Evolutionary conservation across 768 basidiomycete genomes (phyloP).

Genomic region (Podaxis pistillaris): DNA sequence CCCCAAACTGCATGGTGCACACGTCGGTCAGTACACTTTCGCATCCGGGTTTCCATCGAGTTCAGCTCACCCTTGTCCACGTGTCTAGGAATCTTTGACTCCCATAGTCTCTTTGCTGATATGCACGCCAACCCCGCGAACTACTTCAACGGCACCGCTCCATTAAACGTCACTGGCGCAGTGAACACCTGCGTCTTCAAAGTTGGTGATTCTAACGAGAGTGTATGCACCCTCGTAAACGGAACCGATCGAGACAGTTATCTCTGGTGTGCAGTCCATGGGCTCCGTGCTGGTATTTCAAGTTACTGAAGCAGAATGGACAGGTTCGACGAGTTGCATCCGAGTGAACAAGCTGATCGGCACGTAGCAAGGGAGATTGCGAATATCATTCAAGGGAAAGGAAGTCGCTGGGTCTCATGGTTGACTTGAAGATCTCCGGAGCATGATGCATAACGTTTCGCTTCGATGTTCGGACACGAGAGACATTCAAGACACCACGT

Average conservation of each 20-base stretch:
- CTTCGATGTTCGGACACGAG: too few species aligned
- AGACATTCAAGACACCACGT: too few species aligned
- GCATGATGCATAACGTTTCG: background rate
- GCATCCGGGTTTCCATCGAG: too few species aligned
- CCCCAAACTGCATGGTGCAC: constrained; percentile 47
- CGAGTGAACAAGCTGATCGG: constrained; percentile 56
- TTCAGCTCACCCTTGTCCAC: background rate
- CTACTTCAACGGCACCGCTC: constrained; percentile 65
- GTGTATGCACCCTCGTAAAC: constrained; percentile 33
- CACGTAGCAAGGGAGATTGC: constrained; percentile 53
- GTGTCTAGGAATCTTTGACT: constrained; percentile 54
- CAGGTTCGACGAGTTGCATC: constrained; percentile 59
- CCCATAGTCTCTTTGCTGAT: constrained; percentile 59
- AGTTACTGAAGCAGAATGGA: constrained; percentile 2
- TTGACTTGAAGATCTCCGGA: constrained; percentile 31
- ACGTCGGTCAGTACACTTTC: constrained; percentile 45
- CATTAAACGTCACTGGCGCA: constrained; percentile 56
- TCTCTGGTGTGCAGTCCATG: constrained; percentile 43
- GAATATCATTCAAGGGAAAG: constrained; percentile 32
- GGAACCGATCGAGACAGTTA: constrained; percentile 55
- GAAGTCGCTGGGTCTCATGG: constrained; percentile 51
- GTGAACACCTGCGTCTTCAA: constrained; percentile 47
- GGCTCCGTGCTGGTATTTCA: constrained; percentile 1
- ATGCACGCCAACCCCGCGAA: constrained; percentile 47
- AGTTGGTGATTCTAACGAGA: constrained; percentile 27